A percentile compares a stretch with the other conserved stretches of the same genome.
phyloP scores from a whole-genome alignment of 805 yeast species.

The Lachancea thermotolerans region DNA sequence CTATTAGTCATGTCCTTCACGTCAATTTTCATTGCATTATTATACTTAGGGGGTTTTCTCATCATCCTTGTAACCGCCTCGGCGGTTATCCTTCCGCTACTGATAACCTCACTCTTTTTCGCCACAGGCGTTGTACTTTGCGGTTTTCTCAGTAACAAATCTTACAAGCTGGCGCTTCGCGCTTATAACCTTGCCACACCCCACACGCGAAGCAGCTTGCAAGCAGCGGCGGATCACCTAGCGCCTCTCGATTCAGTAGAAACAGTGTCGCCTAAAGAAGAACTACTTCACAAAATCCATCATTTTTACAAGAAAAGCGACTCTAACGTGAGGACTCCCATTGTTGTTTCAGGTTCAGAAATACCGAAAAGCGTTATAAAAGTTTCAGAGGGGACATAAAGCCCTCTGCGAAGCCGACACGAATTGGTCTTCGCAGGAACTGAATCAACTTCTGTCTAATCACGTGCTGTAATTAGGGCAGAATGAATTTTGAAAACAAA shows the following conservation, averaged over 20 bases:
- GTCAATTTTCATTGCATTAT: conserved; percentile 15
- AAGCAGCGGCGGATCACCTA: conserved; percentile 14
- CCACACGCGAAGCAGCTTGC: conserved; percentile 13
- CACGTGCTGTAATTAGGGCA: too few relatives aligned
- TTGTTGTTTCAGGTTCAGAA: too few relatives aligned
- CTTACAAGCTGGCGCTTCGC: conserved; percentile 21
- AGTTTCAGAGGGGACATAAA: too few relatives aligned
- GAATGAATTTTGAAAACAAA: too few relatives aligned
- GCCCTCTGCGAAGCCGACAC: too few relatives aligned
- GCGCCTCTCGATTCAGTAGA: conserved; percentile 6
- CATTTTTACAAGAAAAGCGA: too few relatives aligned
- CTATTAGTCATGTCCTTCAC: conserved; percentile 20
- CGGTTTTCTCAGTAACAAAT: conserved; percentile 26
- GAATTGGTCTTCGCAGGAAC: too few relatives aligned
- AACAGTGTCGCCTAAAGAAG: not conserved
- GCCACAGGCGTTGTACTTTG: conserved; percentile 25
- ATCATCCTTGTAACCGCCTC: conserved; percentile 19
- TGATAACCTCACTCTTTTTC: conserved; percentile 23
- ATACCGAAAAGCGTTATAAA: too few relatives aligned
- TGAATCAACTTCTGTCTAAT: too few relatives aligned
- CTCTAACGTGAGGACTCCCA: too few relatives aligned
- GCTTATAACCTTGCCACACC: conserved; percentile 20
- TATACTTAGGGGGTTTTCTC: conserved; percentile 21
- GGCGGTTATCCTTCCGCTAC: conserved; percentile 24
- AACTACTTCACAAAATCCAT: too few relatives aligned